Base-by-base conservation (phyloP, 495 filamentous ascomycete species). In the Xylaria sp. region DNA sequence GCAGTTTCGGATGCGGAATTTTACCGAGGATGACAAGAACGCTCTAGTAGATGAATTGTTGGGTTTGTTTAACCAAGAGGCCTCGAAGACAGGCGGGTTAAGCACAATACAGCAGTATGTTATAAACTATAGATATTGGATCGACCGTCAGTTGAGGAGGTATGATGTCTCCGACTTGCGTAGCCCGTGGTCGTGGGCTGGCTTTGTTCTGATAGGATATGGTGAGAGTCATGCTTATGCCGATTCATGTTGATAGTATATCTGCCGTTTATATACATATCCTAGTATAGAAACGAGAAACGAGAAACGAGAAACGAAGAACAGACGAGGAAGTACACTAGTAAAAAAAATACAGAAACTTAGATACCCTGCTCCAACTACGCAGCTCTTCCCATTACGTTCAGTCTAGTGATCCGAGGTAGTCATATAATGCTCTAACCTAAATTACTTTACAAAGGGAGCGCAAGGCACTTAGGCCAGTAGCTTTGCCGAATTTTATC, bases 141-240 rank as follows among this genome's bases (percentile, higher is more conserved):
- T 67, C 33, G 33, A 67, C 29, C 65, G 19, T 17, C 65, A 67
- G 50, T 57, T 67, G 26, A 67, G 65, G 21, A 58, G 65, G 29
- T 67, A 67, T 57, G 65, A 67, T 15, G 17, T 58, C 31, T 15
- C 48, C 3, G 52, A 67, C 24, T n/a, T 67, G 35, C 48, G 65
- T 1, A 67, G 65, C 17, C 65, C 48, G 5, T 53, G 65, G 65
- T 67, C 48, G 14, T 67, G 65, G 65, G 65, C 65, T 19, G 65
- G 65, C 6, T 67, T 67, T 43, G 33, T 67, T 11, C n/a, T 67
- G 7, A 67, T 67, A 41, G 65, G 65, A 40, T 58, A 67, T 57
- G 65, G 65, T 2, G 65, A 67, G 31, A 55, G 65, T 33, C 46
- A 52, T 37, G 63, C 50, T 33, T 67, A 67, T 15, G 3, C 65